phyloP scores from a whole-genome alignment of 805 yeast genomes.

The Wickerhamomyces bovis region DNA sequence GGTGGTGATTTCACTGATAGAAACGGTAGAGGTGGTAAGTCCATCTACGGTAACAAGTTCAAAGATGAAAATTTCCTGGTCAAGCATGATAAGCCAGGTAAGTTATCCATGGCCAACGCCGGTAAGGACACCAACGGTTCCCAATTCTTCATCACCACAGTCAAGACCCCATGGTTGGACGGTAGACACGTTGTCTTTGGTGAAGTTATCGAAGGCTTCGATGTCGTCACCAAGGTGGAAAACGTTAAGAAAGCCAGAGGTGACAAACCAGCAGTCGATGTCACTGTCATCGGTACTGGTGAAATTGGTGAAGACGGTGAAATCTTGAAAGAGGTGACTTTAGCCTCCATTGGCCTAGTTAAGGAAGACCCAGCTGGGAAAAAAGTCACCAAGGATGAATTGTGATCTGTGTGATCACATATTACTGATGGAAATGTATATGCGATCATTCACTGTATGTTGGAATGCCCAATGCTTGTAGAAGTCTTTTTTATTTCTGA shows the following conservation, averaged over 20 bases:
- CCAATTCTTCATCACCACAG: slow-evolving; percentile 84
- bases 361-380: slow-evolving; percentile 2
- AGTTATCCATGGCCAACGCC: slow-evolving; percentile 87
- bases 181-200: slow-evolving; percentile 97
- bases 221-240: slow-evolving; percentile 73
- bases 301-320: slow-evolving; percentile 40
- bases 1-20: slow-evolving; percentile 86
- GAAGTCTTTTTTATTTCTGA: too few relatives aligned
- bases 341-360: slow-evolving; percentile 4
- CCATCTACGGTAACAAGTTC: slow-evolving; percentile 69
- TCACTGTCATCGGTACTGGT: slow-evolving; percentile 68
- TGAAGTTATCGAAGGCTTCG: slow-evolving; percentile 84
- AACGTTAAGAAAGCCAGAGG: slow-evolving; percentile 59
- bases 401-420: slow-evolving; percentile 6
- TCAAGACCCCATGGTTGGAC: slow-evolving; percentile 75
- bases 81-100: slow-evolving; percentile 74
- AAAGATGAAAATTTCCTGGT: slow-evolving; percentile 57
- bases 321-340: slow-evolving; percentile 17
- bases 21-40: slow-evolving; percentile 91
- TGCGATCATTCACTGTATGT: too few relatives aligned
- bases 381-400: slow-evolving; percentile 28
- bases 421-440: too few relatives aligned
- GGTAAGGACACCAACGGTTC: slow-evolving; percentile 93
- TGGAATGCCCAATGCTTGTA: neutral
- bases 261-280: slow-evolving; percentile 64